These are phyloP conservation scores for Camelina laxa DNA, from an alignment of 345 rosid genomes.

Conservation along the genomic window DNA sequence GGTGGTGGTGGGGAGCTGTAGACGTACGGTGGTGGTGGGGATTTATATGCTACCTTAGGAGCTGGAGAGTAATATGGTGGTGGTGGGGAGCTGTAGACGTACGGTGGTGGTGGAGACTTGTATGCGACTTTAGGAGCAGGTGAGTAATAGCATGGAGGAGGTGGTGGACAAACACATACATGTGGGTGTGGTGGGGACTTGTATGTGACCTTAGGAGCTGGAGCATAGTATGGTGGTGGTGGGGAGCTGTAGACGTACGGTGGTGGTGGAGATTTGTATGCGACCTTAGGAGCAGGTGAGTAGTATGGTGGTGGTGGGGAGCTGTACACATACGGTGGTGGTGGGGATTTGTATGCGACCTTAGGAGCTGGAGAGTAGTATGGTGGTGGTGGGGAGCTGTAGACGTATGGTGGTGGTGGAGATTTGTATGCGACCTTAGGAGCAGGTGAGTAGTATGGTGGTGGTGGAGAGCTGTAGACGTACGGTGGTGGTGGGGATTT, in stretches of 20 bases:
- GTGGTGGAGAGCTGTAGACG: background rate
- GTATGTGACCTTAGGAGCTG: background rate
- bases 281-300: no score
- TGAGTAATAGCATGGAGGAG: background rate
- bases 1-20: constrained; percentile 3
- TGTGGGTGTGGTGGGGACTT: constrained; percentile 3
- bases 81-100: background rate
- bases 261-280: constrained; percentile 1
- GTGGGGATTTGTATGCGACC: background rate
- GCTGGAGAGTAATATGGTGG: background rate
- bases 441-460: background rate
- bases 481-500: background rate
- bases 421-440: background rate
- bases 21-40: constrained; percentile 2
- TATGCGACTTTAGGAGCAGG: background rate
- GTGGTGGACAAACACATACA: constrained; percentile 1
- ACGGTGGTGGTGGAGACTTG: constrained; percentile 5
- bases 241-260: background rate
- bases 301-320: background rate
- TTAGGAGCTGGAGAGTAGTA: background rate
- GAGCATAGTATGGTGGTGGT: background rate
- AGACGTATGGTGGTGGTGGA: background rate
- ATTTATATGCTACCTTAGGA: background rate
- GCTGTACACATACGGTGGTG: background rate
- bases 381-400: background rate